Base-by-base conservation (phyloP, 176 grass and related monocot genomes). In the Melocanna baccifera region DNA sequence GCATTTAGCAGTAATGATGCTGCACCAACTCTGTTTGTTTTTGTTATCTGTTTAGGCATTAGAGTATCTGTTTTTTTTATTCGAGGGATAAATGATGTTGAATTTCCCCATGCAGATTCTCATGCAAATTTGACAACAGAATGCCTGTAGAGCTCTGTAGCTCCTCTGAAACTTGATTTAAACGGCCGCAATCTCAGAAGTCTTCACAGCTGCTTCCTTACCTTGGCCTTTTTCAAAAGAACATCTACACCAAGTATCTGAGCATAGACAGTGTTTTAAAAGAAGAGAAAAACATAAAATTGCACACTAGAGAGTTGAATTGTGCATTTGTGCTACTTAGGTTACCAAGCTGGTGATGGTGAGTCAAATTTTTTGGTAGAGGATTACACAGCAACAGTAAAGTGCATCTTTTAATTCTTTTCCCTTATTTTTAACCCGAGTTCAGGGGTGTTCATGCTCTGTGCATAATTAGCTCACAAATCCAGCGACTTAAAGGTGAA, bases 381-480 rank as follows among this genome's bases (percentile, higher is more conserved):
- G 85, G 85, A 51, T 67, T 75, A 79, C 30, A 1, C 7, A 42
- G 65, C 53, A 78, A 80, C 28, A 81, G 69, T 42, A 85, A 89
- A 81, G 34, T 7, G 26, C 11, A 69, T 19, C 14, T n/a, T 42
- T 55, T n/a, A 81, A 39, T 73, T 73, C 23, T 65, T 69, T 76
- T 55, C 7, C 52, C 52, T 52, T 18, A 16, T 75, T 85, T 36
- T 89, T 75, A 75, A 81, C 32, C 52, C 39, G 63, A 12, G 69
- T 58, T 55, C 71, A 59, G 70, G 76, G 43, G 42, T 32, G 77
- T 48, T 43, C 83, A 76, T 77, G 83, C 83, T 72, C 20, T 47
- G 29, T 57, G 78, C 78, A 90, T 90, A 78, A 90, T 90, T 86
- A 77, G 78, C 48, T 77, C 57, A 36, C 55, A 40, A 55, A 78